Conservation (phyloP, 306 rosid genomes). For the Cercis canadensis region DNA sequence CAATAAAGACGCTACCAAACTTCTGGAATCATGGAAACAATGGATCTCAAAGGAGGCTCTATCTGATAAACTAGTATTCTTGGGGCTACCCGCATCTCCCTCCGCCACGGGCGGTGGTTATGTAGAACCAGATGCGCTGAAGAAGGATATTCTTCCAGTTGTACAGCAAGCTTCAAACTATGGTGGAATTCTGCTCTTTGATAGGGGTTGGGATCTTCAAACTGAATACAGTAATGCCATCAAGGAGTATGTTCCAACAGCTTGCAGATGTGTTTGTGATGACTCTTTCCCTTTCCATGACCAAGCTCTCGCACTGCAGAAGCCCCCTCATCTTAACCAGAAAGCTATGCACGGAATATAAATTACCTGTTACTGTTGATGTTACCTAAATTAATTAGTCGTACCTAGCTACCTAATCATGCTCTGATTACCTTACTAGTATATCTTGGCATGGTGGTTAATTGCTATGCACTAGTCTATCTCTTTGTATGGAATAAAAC, state of each 20-base stretch:
- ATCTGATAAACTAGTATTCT: not conserved
- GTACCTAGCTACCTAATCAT: no score
- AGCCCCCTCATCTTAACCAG: no score
- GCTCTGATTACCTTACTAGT: no score
- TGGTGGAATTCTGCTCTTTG: slow-evolving; percentile 28
- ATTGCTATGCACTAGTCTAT: no score
- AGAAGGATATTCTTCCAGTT: not conserved
- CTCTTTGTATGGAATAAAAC: no score
- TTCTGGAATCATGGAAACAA: slow-evolving; percentile 36
- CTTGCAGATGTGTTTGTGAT: no score
- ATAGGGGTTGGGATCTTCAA: not conserved
- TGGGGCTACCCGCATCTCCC: not conserved
- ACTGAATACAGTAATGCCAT: not conserved
- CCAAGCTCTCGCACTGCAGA: no score
- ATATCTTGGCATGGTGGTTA: no score
- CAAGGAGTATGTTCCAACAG: not conserved
- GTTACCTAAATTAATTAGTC: no score
- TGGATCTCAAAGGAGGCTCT: slow-evolving; percentile 38
- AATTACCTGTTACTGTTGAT: no score
- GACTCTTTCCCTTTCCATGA: no score
- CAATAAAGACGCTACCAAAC: slow-evolving; percentile 7
- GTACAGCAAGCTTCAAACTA: not conserved
- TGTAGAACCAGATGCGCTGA: not conserved
- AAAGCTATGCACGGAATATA: no score
- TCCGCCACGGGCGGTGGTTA: not conserved